Conservation (phyloP, 257 asterid genomes). For the Anisodus acutangulus region DNA sequence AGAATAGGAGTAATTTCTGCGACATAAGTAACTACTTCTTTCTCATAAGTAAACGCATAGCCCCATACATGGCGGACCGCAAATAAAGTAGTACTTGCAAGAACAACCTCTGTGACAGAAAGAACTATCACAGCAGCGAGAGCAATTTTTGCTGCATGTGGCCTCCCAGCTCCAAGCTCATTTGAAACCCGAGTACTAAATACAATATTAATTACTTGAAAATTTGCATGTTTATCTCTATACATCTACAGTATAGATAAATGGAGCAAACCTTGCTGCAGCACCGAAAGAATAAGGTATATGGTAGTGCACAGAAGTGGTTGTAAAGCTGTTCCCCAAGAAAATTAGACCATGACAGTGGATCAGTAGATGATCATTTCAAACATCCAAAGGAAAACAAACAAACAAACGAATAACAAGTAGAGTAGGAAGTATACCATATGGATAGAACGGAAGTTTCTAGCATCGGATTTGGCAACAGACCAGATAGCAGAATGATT, state of each 20-base stretch:
- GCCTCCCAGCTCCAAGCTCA: constrained; percentile 78
- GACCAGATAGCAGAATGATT: constrained; percentile 67
- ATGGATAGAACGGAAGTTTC: constrained; percentile 79
- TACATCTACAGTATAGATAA: not conserved
- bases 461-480: constrained; percentile 73
- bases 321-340: constrained; percentile 59
- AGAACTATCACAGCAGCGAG: constrained; percentile 49
- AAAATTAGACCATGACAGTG: not conserved
- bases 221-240: not conserved
- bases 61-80: constrained; percentile 54
- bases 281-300: constrained; percentile 70
- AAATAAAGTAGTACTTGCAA: constrained; percentile 49
- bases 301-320: constrained; percentile 60
- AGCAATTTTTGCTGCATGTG: constrained; percentile 55
- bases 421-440: constrained; percentile 46
- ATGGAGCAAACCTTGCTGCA: constrained; percentile 68
- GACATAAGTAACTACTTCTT: constrained; percentile 59
- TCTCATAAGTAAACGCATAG: constrained; percentile 59
- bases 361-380: not conserved
- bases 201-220: constrained; percentile 4
- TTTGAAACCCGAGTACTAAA: constrained; percentile 71
- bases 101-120: constrained; percentile 50
- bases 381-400: not conserved
- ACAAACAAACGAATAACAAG: not conserved
- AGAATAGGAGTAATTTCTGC: constrained; percentile 65